A percentile compares a stretch with the other conserved stretches of the same genome.
phyloP scores from a whole-genome alignment of 2,329 filamentous ascomycete genomes.

The Diplocarpon rosae region DNA sequence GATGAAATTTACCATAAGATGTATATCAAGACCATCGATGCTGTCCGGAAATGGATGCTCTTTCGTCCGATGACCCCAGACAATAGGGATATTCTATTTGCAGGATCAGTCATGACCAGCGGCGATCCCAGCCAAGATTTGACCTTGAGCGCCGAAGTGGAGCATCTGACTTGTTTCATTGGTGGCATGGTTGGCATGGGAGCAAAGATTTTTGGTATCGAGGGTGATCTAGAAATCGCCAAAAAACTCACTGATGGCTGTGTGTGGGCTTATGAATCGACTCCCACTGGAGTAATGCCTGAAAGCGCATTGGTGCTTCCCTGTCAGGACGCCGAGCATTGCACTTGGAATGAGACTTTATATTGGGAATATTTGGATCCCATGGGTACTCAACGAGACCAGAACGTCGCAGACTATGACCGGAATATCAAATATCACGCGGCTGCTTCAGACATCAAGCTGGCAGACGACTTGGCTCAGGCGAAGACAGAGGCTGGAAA shows the following conservation, averaged over 20 bases:
- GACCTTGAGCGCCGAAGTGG: constrained; percentile 27
- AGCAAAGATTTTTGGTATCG: constrained; percentile 48
- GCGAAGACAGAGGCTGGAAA: not conserved
- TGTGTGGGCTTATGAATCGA: constrained; percentile 56
- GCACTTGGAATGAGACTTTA: constrained; percentile 25
- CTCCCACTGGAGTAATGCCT: constrained; percentile 53
- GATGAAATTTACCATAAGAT: constrained; percentile 61
- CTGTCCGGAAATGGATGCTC: constrained; percentile 61
- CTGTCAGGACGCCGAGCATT: constrained; percentile 31
- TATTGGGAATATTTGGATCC: constrained; percentile 27
- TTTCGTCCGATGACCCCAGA: constrained; percentile 64
- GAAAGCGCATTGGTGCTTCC: constrained; percentile 40
- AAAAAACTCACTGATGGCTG: constrained; percentile 56
- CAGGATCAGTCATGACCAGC: constrained; percentile 46
- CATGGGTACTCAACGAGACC: constrained; percentile 32
- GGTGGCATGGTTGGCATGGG: constrained; percentile 61
- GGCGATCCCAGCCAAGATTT: constrained; percentile 37
- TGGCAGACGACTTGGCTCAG: not conserved
- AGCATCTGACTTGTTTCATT: constrained; percentile 56
- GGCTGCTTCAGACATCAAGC: too few species aligned
- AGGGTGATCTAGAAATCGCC: constrained; percentile 51
- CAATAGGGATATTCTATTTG: constrained; percentile 60
- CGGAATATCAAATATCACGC: constrained; percentile 22
- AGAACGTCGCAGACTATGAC: constrained; percentile 33
- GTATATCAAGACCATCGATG: constrained; percentile 57